phyloP scores from a whole-genome alignment of 371 early-diverging fungal genomes.

The Aphelidium insulamus region DNA sequence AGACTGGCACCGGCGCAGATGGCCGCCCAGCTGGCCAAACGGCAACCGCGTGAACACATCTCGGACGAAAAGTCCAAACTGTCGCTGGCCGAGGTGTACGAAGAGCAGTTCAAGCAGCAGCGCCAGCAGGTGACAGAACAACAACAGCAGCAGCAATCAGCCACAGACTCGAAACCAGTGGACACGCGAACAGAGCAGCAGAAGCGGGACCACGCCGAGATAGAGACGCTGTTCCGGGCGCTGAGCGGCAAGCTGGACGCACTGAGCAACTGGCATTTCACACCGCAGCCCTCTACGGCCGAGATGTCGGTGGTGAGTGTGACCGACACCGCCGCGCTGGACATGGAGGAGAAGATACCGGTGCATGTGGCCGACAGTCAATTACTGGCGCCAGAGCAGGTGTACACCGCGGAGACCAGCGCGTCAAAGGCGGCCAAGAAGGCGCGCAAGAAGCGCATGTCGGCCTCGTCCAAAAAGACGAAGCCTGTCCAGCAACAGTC shows the following conservation, averaged over 20 bases:
- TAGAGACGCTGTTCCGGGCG: constrained; percentile 40
- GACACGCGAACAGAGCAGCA: constrained; percentile 14
- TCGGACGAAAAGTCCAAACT: constrained; percentile 58
- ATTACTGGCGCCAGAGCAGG: constrained; percentile 73
- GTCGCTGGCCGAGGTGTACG: constrained; percentile 76
- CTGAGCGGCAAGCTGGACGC: constrained; percentile 68
- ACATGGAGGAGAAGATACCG: constrained; percentile 87
- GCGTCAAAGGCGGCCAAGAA: no score
- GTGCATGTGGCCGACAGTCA: constrained; percentile 59
- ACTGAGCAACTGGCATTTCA: constrained; percentile 74
- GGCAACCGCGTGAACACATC: constrained; percentile 51
- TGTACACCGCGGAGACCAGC: no score
- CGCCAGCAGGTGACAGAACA: background rate
- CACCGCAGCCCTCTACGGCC: constrained; percentile 40
- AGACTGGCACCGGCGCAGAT: constrained; percentile 35
- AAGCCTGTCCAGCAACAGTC: no score
- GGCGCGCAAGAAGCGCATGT: no score
- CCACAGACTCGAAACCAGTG: constrained; percentile 7
- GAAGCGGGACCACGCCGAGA: constrained; percentile 50
- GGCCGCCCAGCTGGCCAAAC: constrained; percentile 41
- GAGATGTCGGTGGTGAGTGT: constrained; percentile 50
- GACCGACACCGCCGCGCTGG: constrained; percentile 61
- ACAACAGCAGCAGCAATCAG: no score
- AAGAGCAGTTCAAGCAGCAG: constrained; percentile 57
- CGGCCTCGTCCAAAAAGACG: background rate